These are phyloP conservation scores for Talaromyces nanjingensis DNA, from an alignment of 495 filamentous ascomycete species.

Conservation along the genomic window DNA sequence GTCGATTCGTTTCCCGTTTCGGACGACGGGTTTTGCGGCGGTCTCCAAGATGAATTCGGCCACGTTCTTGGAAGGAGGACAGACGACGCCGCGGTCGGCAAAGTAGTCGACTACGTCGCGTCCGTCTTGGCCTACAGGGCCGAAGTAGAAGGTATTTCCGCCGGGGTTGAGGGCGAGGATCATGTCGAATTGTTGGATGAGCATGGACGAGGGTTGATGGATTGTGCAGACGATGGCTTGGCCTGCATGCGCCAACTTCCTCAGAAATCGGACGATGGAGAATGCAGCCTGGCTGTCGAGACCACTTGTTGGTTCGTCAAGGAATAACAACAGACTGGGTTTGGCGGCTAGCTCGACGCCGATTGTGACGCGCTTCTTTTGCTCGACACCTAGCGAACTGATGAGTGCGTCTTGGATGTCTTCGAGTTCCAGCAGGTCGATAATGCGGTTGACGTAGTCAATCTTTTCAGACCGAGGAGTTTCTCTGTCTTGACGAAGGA, in stretches of 20 bases:
- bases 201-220: conserved; percentile 65
- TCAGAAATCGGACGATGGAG: conserved; percentile 76
- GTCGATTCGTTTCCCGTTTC: conserved; percentile 47
- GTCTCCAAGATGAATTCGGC: conserved; percentile 85
- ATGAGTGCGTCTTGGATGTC: conserved; percentile 50
- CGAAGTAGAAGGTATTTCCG: conserved; percentile 70
- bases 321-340: conserved; percentile 71
- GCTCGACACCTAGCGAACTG: conserved; percentile 55
- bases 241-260: conserved; percentile 70
- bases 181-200: conserved; percentile 73
- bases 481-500: conserved; percentile 51
- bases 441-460: conserved; percentile 55
- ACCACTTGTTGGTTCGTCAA: conserved; percentile 77
- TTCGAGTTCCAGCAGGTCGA: conserved; percentile 50
- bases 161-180: conserved; percentile 64
- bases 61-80: conserved; percentile 61
- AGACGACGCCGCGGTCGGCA: conserved; percentile 50
- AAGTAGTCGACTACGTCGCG: conserved; percentile 60
- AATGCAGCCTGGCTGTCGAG: conserved; percentile 80
- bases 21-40: conserved; percentile 51
- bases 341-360: conserved; percentile 89
- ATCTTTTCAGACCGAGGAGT: conserved; percentile 48
- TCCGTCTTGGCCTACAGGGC: conserved; percentile 60
- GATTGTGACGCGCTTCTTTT: conserved; percentile 74
- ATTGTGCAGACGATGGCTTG: conserved; percentile 79